Conservation (phyloP, 139 green algal species). For the Tetradesmus lagerheimii region DNA sequence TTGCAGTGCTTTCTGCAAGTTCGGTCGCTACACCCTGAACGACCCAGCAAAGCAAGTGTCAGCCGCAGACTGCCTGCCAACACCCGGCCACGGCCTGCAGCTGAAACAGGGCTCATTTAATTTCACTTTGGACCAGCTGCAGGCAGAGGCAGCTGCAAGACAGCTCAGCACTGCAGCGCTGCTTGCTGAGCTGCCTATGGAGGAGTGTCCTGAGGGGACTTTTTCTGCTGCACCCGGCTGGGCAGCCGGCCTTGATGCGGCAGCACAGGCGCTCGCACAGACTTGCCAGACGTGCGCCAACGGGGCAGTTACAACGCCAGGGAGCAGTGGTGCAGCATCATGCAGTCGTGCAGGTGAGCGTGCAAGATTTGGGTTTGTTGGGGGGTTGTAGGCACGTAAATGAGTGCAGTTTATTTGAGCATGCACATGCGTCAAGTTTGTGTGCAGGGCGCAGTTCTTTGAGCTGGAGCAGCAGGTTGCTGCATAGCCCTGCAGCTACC, state of each 20-base stretch:
- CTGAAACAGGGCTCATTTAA: background rate
- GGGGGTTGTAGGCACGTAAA: too few relatives aligned
- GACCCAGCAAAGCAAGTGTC: background rate
- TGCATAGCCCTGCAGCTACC: too few relatives aligned
- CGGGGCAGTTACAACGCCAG: background rate
- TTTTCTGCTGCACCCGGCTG: background rate
- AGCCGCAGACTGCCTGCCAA: background rate
- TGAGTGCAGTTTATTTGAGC: too few relatives aligned
- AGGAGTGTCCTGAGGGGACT: background rate
- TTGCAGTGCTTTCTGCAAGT: background rate
- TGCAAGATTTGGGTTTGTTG: background rate
- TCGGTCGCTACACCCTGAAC: background rate
- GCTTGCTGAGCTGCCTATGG: background rate
- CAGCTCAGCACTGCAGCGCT: background rate
- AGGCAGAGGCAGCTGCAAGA: background rate
- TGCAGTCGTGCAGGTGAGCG: background rate
- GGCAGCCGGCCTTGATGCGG: background rate
- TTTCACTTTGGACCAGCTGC: background rate
- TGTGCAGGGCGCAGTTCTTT: too few relatives aligned
- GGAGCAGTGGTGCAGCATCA: background rate
- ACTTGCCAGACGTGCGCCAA: background rate
- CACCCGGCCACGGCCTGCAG: background rate
- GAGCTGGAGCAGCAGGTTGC: too few relatives aligned
- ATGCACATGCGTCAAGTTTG: too few relatives aligned
- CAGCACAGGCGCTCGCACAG: background rate